These are phyloP conservation scores for Excoecaria cochinchinensis DNA, from an alignment of 345 rosid species.

Conservation along the genomic window DNA sequence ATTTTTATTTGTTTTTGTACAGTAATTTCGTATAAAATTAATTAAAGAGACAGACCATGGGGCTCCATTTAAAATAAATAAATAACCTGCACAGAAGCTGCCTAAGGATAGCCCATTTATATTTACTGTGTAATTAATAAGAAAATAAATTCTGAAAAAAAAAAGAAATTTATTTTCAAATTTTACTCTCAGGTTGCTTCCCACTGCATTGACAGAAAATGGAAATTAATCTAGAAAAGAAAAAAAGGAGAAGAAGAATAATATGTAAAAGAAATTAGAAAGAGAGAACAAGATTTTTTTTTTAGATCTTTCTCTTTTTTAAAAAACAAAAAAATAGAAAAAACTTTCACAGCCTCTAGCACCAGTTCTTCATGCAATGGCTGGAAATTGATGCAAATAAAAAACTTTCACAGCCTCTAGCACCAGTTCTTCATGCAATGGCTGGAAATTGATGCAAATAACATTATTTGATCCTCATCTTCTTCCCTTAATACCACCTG, in stretches of 20 bases:
- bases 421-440: constrained; percentile 21
- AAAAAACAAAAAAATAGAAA: too few species aligned
- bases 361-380: too few species aligned
- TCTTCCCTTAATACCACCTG: constrained; percentile 49
- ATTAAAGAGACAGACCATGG: too few species aligned
- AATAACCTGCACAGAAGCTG: background rate
- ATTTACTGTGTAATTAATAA: constrained; percentile 28
- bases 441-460: constrained; percentile 14
- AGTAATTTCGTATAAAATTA: too few species aligned
- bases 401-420: background rate
- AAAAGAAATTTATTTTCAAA: constrained; percentile 36
- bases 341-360: background rate
- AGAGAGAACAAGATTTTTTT: constrained; percentile 21
- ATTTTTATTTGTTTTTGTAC: too few species aligned
- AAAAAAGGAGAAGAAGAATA: background rate
- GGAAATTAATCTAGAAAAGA: constrained; percentile 10
- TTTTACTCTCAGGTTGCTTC: constrained; percentile 37
- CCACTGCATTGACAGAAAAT: constrained; percentile 38
- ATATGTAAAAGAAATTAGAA: background rate
- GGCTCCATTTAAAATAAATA: too few species aligned
- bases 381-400: too few species aligned
- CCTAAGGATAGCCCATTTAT: constrained; percentile 4
- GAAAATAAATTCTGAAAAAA: constrained; percentile 15
- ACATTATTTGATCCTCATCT: constrained; percentile 22
- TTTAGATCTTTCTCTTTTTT: constrained; percentile 27